Base-by-base conservation (phyloP, 345 rosid genomes). In the Boechera stricta region DNA sequence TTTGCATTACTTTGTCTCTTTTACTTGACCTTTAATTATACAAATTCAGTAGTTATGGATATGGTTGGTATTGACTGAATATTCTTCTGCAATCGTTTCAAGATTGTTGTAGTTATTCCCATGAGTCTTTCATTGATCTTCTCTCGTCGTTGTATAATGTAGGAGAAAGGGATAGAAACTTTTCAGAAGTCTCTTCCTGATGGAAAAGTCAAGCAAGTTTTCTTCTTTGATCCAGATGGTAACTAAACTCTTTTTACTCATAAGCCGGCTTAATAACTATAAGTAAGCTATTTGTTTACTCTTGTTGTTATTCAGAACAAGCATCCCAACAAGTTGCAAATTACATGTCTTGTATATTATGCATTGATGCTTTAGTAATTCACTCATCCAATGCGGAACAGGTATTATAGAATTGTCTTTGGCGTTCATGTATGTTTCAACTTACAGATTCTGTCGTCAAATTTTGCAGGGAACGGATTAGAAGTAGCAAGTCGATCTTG, bases 141-240 rank as follows among this genome's bases (percentile, higher is more conserved):
- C 66, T 59, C 57, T 15, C 8, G n/a, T 64, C 7, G 1, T 31
- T 74, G 36, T n/a, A 29, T 74, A 51, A 12, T 67, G n/a, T 87
- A 92, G 99, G 98, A 86, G 16, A 92, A 82, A 67, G 92, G 96
- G 64, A 88, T 90, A 13, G 81, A 91, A 70, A 90, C 92, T 52
- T 91, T 86, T 59, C 90, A 86, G 79, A 87, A 63, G 81, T 71
- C 92, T 28, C 83, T 86, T 10, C 93, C 97, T 3, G 81, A 86
- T 76, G 90, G 87, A 64, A 86, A 86, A 75, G 84, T 92, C 67
- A 88, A 84, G 75, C 99, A 92, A 75, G 87, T 86, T 67, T 90
- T 95, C 94, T 95, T 95, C 93, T 92, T 90, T 60, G 98, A 90
- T 88, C 96, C 94, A 2, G 98, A 95, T 77, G 98, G 97, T 90